Conservation (phyloP, 2,329 filamentous ascomycete species). For the Elsinoe arachidis region DNA sequence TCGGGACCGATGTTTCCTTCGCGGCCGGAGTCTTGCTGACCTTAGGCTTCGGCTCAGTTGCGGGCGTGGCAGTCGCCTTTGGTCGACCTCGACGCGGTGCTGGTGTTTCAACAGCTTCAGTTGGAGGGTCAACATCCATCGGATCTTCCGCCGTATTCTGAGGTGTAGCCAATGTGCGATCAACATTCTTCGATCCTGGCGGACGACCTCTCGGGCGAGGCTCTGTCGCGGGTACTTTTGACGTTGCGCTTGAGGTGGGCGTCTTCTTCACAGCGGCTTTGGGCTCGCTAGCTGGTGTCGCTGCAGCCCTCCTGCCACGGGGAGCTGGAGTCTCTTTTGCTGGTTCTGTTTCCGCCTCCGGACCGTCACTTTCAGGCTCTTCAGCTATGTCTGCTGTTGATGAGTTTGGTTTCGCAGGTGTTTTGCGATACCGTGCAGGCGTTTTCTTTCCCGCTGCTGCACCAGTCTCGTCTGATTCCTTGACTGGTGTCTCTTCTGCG, state of each 20-base stretch:
- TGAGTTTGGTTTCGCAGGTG: background rate
- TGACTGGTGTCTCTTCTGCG: background rate
- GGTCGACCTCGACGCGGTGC: background rate
- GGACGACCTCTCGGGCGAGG: background rate
- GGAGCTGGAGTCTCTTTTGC: background rate
- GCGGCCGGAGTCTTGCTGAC: background rate
- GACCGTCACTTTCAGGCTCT: background rate
- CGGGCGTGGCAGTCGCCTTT: background rate
- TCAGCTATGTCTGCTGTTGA: background rate
- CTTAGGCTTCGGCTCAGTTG: background rate
- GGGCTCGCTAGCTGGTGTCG: background rate
- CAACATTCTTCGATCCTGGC: background rate
- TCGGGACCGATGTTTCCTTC: background rate
- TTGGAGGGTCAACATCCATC: background rate
- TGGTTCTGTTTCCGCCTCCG: background rate
- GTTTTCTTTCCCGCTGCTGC: background rate
- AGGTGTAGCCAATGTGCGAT: background rate
- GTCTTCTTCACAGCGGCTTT: background rate
- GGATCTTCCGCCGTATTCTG: background rate
- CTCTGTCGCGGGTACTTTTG: background rate
- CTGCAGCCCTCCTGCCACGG: background rate
- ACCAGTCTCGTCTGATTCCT: background rate
- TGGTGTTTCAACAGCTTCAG: background rate
- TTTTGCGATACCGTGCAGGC: background rate
- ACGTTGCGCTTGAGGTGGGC: background rate